Percentiles rank a stretch among this genome's conserved stretches.
Conservation (phyloP, 352 stramenopile genomes). For the Globisporangium sylvaticum region DNA sequence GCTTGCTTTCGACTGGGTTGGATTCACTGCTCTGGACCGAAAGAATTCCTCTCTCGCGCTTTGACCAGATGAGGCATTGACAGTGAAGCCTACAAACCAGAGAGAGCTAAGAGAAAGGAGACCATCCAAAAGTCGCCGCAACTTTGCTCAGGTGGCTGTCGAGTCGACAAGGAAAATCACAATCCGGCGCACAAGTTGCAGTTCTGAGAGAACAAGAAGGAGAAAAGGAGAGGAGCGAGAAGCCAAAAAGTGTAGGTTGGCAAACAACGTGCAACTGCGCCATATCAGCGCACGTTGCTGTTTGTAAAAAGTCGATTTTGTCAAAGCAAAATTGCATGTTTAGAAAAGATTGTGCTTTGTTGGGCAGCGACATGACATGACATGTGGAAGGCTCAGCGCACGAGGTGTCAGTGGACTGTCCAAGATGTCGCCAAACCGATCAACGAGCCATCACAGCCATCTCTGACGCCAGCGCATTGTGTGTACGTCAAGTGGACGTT, state of each 20-base stretch:
- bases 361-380: no score
- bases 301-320: not conserved
- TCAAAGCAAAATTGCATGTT: not conserved
- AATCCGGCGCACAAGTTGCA: not conserved
- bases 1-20: no score
- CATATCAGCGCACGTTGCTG: not conserved
- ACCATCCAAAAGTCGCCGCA: not conserved
- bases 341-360: not conserved
- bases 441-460: no score
- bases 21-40: no score
- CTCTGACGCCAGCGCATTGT: no score
- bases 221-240: not conserved
- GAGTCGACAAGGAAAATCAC: not conserved
- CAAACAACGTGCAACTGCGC: not conserved
- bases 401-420: no score
- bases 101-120: not conserved
- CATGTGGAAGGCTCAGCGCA: no score
- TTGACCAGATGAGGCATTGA: no score
- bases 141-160: no score
- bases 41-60: no score
- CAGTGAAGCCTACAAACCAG: not conserved
- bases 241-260: constrained; percentile 1
- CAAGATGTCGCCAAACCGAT: no score
- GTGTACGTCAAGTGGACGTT: no score
- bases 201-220: not conserved